These are phyloP conservation scores for Saitozyma podzolica DNA, from an alignment of 768 basidiomycete genomes.

Conservation along the genomic window DNA sequence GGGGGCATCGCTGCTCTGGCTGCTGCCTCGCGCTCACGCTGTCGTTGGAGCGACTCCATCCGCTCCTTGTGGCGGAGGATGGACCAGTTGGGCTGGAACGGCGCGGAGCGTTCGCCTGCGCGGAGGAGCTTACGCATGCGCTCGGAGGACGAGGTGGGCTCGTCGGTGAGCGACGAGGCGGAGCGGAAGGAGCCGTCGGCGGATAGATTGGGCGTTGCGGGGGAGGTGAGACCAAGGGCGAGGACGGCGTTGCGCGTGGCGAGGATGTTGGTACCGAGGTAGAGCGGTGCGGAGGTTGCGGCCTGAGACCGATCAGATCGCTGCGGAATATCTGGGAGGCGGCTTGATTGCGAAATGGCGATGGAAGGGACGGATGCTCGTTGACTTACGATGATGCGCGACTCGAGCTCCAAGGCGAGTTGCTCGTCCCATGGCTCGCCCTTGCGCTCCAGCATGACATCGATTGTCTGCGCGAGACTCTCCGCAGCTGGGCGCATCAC, in stretches of 20 bases:
- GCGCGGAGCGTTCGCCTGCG: slow-evolving; percentile 29
- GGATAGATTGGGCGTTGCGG: slow-evolving; percentile 38
- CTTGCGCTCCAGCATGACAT: slow-evolving; percentile 36
- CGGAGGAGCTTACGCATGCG: slow-evolving; percentile 32
- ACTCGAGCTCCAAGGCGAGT: slow-evolving; percentile 53
- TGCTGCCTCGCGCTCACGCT: slow-evolving; percentile 1
- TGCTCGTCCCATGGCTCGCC: slow-evolving; percentile 49
- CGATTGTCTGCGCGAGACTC: slow-evolving; percentile 39
- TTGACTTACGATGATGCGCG: slow-evolving; percentile 49
- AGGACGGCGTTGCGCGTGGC: slow-evolving; percentile 50
- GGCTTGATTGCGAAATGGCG: not conserved
- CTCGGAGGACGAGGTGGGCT: slow-evolving; percentile 20
- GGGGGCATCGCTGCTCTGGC: slow-evolving; percentile 3
- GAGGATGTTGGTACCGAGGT: slow-evolving; percentile 50
- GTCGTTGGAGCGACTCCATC: slow-evolving; percentile 11
- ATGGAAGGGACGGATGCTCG: no score
- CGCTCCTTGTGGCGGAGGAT: slow-evolving; percentile 35
- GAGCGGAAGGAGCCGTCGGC: slow-evolving; percentile 37
- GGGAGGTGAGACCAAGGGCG: slow-evolving; percentile 43
- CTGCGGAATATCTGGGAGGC: no score
- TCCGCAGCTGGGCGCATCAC: slow-evolving; percentile 45
- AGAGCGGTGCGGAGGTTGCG: slow-evolving; percentile 52
- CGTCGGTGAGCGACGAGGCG: slow-evolving; percentile 1
- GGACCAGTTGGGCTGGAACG: slow-evolving; percentile 41
- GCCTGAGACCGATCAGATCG: slow-evolving; percentile 37